phyloP scores from a whole-genome alignment of 768 basidiomycete species.

The Podaxis carcinomalis region DNA sequence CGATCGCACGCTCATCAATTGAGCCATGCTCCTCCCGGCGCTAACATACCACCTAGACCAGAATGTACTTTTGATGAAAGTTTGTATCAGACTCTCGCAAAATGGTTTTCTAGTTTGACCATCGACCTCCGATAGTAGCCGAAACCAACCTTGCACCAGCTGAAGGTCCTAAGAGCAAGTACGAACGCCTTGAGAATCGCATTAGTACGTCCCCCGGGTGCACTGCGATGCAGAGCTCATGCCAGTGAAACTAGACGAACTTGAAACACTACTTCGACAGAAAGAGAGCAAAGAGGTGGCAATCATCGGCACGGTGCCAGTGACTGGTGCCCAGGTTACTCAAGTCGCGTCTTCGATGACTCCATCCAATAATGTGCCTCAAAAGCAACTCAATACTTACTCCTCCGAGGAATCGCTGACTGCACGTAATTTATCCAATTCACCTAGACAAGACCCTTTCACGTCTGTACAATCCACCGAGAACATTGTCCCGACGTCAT shows the following conservation, averaged over 20 bases:
- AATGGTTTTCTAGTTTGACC: background rate
- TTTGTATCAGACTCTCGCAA: constrained; percentile 3
- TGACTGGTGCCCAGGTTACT: background rate
- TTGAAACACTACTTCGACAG: constrained; percentile 62
- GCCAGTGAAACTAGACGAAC: constrained; percentile 43
- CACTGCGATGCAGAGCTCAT: background rate
- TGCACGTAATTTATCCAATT: constrained; percentile 20
- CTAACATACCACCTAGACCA: constrained; percentile 47
- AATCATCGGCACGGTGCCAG: background rate
- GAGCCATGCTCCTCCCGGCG: constrained; percentile 56
- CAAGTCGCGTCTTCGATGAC: background rate
- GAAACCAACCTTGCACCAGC: constrained; percentile 29
- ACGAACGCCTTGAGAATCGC: constrained; percentile 62
- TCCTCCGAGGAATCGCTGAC: constrained; percentile 9
- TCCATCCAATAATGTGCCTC: background rate
- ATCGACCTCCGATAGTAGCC: constrained; percentile 28
- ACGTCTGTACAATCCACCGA: constrained; percentile 11
- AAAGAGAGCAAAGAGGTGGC: constrained; percentile 32
- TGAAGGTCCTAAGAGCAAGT: constrained; percentile 56
- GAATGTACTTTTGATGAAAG: constrained; percentile 77
- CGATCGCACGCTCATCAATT: constrained; percentile 70
- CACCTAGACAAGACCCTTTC: constrained; percentile 20
- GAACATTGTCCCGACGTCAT: constrained; percentile 13
- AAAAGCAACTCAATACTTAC: constrained; percentile 2
- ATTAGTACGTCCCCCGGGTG: constrained; percentile 47